These are phyloP conservation scores for Cercospora sesami DNA, from an alignment of 2,329 filamentous ascomycete genomes.

Conservation along the genomic window DNA sequence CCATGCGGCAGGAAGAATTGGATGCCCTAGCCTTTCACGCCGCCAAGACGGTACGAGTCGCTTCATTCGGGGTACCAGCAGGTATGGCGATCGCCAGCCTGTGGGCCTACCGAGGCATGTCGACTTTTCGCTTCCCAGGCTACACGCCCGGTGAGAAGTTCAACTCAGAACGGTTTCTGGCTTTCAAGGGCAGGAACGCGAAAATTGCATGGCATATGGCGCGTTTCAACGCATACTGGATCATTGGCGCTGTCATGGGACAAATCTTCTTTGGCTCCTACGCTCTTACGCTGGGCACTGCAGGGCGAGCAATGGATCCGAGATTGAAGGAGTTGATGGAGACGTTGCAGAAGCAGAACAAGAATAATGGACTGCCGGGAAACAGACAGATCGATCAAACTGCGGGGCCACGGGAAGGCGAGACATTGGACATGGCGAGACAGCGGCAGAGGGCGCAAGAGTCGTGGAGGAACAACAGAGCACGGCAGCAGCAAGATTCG, in stretches of 20 bases:
- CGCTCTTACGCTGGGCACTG: conserved; percentile 39
- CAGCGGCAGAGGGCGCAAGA: conserved; percentile 33
- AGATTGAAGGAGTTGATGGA: conserved; percentile 43
- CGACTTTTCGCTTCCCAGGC: conserved; percentile 45
- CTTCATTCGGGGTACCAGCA: conserved; percentile 42
- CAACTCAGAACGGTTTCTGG: conserved; percentile 41
- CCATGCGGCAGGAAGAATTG: conserved; percentile 44
- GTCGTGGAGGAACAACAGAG: conserved; percentile 23
- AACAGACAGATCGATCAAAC: conserved; percentile 27
- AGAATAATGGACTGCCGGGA: conserved; percentile 19
- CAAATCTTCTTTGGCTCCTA: conserved; percentile 35
- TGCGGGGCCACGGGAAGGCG: conserved; percentile 26
- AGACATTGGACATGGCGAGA: conserved; percentile 36
- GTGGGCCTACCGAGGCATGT: conserved; percentile 40
- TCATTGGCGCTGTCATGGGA: conserved; percentile 40
- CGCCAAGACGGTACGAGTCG: conserved; percentile 41
- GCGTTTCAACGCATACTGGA: conserved; percentile 34
- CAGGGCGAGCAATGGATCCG: conserved; percentile 43
- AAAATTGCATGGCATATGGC: conserved; percentile 36
- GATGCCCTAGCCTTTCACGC: conserved; percentile 46
- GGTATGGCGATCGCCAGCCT: conserved; percentile 39
- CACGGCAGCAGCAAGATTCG: conserved; percentile 7
- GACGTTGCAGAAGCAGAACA: conserved; percentile 37
- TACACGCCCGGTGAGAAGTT: conserved; percentile 43
- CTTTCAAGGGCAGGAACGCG: conserved; percentile 40